Conservation (phyloP, 768 basidiomycete species). For the Kockovaella imperatae region DNA sequence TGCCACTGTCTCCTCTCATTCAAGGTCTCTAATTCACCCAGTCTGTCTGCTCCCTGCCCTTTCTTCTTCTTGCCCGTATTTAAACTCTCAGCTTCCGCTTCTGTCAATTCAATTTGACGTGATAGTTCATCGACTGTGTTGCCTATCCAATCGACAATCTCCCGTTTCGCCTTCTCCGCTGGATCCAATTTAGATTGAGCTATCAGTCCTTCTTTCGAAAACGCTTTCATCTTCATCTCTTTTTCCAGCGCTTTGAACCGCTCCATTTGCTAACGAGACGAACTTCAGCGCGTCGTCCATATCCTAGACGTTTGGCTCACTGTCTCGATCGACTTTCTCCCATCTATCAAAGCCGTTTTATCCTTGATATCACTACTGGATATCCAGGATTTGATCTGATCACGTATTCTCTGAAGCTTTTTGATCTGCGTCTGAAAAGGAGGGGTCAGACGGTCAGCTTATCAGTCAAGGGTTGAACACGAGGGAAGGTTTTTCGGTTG, state of each 20-base stretch:
- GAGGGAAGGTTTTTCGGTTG: too few species aligned
- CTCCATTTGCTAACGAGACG: slow-evolving; percentile 99
- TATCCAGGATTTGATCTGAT: slow-evolving; percentile 93
- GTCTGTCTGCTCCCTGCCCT: slow-evolving; percentile 60
- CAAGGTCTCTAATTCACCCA: slow-evolving; percentile 73
- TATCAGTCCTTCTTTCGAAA: slow-evolving; percentile 95
- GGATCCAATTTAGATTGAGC: slow-evolving; percentile 92
- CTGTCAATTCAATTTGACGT: slow-evolving; percentile 85
- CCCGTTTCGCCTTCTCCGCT: slow-evolving; percentile 91
- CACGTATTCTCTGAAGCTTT: slow-evolving; percentile 73
- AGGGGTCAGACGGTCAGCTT: too few species aligned
- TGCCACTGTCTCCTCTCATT: slow-evolving; percentile 98
- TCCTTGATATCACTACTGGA: slow-evolving; percentile 98
- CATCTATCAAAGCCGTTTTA: slow-evolving; percentile 83
- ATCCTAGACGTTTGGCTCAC: slow-evolving; percentile 48
- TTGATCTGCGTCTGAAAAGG: slow-evolving; percentile 99
- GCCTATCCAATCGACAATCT: slow-evolving; percentile 74
- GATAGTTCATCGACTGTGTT: slow-evolving; percentile 81
- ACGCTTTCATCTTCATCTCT: slow-evolving; percentile 99
- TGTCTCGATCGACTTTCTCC: slow-evolving; percentile 92
- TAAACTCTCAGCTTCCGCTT: slow-evolving; percentile 85
- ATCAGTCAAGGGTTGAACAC: too few species aligned
- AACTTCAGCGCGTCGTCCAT: not conserved
- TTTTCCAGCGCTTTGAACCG: slow-evolving; percentile 99
- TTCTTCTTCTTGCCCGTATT: slow-evolving; percentile 78